Conservation (phyloP, 139 green algal species). For the Haematococcus lacustris region DNA sequence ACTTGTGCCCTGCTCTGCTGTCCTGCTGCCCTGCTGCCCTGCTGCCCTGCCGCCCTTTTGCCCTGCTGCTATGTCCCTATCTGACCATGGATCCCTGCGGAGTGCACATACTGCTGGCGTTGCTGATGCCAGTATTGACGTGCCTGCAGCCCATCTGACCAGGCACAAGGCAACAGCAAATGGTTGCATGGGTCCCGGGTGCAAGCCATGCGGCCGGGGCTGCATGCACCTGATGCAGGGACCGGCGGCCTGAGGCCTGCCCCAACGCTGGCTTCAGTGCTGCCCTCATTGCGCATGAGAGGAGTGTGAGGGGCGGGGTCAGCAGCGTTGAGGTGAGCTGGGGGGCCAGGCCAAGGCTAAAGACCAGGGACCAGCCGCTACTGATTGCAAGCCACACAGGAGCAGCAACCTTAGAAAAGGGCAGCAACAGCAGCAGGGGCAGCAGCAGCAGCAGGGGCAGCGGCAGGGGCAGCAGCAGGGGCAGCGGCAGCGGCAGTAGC, state of each 20-base stretch:
- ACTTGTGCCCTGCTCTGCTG: not conserved
- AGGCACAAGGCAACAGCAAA: no score
- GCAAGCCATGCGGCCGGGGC: not conserved
- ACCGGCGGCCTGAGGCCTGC: conserved; percentile 39
- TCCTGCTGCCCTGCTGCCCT: not conserved
- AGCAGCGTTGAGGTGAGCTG: conserved; percentile 46
- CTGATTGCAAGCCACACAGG: not conserved
- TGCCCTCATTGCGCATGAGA: conserved; percentile 56
- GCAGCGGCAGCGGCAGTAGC: not conserved
- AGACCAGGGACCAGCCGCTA: not conserved
- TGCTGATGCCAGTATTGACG: no score
- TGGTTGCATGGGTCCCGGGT: not conserved
- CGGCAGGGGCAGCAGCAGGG: not conserved
- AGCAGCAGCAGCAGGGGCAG: not conserved
- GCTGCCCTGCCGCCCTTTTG: not conserved
- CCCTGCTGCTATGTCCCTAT: not conserved
- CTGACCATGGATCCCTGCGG: no score
- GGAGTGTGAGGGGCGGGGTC: conserved; percentile 46
- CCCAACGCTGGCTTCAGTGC: conserved; percentile 81
- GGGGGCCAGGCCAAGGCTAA: not conserved
- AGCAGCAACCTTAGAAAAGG: not conserved
- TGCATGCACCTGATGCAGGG: not conserved
- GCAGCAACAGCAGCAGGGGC: not conserved
- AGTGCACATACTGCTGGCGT: no score
- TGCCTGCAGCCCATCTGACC: not conserved